Base-by-base conservation (phyloP, 257 asterid species). In the Jacaranda copaia region DNA sequence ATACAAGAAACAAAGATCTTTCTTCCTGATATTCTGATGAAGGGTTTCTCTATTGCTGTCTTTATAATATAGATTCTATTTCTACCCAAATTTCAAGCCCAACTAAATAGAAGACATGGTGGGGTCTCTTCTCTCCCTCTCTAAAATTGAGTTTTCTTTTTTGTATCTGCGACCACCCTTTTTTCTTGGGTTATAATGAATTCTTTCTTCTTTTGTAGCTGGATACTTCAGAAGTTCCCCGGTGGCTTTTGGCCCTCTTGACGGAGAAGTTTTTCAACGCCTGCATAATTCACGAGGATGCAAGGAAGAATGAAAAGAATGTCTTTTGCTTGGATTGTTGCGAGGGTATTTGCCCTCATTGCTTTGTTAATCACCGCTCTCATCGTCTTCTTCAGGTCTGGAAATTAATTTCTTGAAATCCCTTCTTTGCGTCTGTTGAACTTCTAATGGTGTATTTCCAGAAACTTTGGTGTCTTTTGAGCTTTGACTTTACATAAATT, bases 301-400 rank as follows among this genome's bases (percentile, higher is more conserved):
- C 73, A 0, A 87, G 77, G 87, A 94, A 88, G 77, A 94, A 92
- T 15, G 99, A 92, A 6, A 92, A 89, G 73, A 94, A 91, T 12
- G 64, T 84, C 10, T 91, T 88, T 62, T 94, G 99, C 40, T 76
- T 92, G 87, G 93, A 89, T 79, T 92, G 99, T 67, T 87, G 89
- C 56, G 87, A 83, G 14, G 88, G 91, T 4, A 78, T 92, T 65
- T 94, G 98, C 84, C 91, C 90, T 46, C 89, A 85, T 51, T 92
- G 99, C 78, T 68, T 87, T 6, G 0, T 57, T 11, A 43, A 51
- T 60, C 99, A 92, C 38, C 76, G 73, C 70, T 86, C 92, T 67
- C 99, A 94, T 75, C 89, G 93, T 57, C 92, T 89, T 55, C 72
- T 94, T 19, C 94, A 92, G 97, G 97, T 89, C 15, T 53, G 5